Evolutionary conservation across 169 alveolate species (phyloP).

Genomic region (Plasmodium coatneyi): DNA sequence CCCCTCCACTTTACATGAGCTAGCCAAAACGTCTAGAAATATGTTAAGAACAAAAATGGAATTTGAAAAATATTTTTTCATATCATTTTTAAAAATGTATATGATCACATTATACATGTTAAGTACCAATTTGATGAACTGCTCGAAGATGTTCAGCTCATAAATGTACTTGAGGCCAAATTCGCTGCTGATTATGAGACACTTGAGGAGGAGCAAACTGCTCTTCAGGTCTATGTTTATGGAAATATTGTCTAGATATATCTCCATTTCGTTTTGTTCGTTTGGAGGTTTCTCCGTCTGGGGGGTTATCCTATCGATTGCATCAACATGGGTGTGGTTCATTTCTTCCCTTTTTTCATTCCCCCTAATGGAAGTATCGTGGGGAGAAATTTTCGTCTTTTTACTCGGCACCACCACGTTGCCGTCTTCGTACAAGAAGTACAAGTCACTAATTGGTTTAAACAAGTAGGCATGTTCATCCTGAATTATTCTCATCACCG

Average conservation of each 20-base stretch:
- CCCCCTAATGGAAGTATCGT: background rate
- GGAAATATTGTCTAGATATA: conserved; percentile 36
- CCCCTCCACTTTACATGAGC: background rate
- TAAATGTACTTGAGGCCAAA: conserved; percentile 55
- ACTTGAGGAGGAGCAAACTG: conserved; percentile 42
- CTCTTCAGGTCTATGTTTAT: conserved; percentile 53
- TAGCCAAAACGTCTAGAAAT: conserved; percentile 35
- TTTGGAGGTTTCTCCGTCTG: background rate
- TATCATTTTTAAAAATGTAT: conserved; percentile 20
- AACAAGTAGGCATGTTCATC: conserved; percentile 48
- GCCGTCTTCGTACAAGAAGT: conserved; percentile 14
- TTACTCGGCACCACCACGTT: background rate
- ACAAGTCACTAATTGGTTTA: background rate
- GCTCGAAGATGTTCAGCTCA: conserved; percentile 49
- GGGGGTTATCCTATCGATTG: background rate
- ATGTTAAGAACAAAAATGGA: conserved; percentile 14
- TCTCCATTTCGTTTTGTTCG: conserved; percentile 2
- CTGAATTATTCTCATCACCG: conserved; percentile 30
- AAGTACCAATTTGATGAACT: conserved; percentile 25
- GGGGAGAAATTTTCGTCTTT: background rate
- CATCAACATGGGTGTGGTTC: background rate
- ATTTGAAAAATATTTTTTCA: conserved; percentile 16
- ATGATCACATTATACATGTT: conserved; percentile 57
- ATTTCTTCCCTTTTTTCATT: background rate
- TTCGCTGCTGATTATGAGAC: conserved; percentile 48